Evolutionary conservation across 2,329 filamentous ascomycete species (phyloP), one percentile per base, ranked within the genome.

Genomic region (Hirsutella rhossiliensis): DNA sequence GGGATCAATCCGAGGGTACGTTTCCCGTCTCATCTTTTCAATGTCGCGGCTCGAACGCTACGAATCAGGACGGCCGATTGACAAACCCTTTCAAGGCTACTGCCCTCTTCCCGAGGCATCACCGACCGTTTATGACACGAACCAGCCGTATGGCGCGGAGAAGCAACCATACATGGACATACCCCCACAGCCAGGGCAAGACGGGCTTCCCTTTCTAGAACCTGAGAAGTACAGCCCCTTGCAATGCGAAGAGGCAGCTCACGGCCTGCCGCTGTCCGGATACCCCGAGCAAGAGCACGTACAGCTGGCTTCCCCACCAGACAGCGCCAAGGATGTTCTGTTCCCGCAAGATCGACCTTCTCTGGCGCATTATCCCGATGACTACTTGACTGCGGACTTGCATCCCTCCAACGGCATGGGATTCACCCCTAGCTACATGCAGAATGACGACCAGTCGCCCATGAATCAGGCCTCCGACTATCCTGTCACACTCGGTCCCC

Each of bases 1-100:
- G 54, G 40, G 52, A 52, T 43, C 53, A 55, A 11, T 41, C 52
- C n/a, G 55, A 59, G 41, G 57, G 63, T 66, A 55, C 42, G 61
- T 42, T n/a, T 32, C 11, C 19, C 7, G 12, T 43, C 11, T 23
- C 18, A 19, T 37, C 3, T 11, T 32, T 32, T 5, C 18, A 5
- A 5, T 37, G 12, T 27, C 23, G 23, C 23, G 23, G 2, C 9
- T 27, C 23, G 6, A 27, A 7, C 23, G 5, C 9, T 27, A 9
- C 9, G 23, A n/a, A n/a, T 27, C 23, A 5, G 5, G n/a, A 17
- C 17, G 19, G 19, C 9, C 11, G 19, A 27, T 32, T 45, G 19
- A 47, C 11, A 15, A 17, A 5, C 9, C 12, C 15, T 46, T 13
- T 19, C 12, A 41, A 66, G 65, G 57, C 15, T 67, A 67, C 44